phyloP scores from a whole-genome alignment of 1,139 yeast genomes.

The Kodamaea sp. region DNA sequence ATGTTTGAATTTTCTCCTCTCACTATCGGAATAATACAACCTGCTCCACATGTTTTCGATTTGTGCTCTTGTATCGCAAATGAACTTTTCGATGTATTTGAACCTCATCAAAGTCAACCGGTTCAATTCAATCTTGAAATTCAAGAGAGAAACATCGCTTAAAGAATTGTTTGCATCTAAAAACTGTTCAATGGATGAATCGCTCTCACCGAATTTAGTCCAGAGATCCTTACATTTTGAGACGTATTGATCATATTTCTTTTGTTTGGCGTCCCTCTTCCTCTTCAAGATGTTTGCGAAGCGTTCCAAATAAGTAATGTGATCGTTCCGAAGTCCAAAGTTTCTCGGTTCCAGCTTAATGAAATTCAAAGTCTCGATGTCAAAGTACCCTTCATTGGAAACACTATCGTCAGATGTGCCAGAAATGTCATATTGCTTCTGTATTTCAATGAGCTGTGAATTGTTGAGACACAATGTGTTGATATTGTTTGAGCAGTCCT shows the following conservation, averaged over 20 bases:
- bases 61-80: constrained; percentile 57
- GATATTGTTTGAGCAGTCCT: constrained; percentile 30
- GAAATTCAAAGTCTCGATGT: constrained; percentile 37
- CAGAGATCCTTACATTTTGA: constrained; percentile 48
- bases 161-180: constrained; percentile 33
- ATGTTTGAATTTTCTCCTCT: constrained; percentile 39
- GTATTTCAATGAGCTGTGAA: constrained; percentile 36
- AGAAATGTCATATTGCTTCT: constrained; percentile 26
- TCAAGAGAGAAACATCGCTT: constrained; percentile 39
- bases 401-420: constrained; percentile 17
- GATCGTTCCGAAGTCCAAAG: constrained; percentile 42
- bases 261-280: constrained; percentile 34
- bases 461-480: constrained; percentile 32
- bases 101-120: constrained; percentile 62
- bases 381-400: constrained; percentile 28
- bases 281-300: constrained; percentile 30
- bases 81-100: constrained; percentile 65
- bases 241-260: constrained; percentile 33
- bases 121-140: constrained; percentile 55
- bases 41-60: constrained; percentile 64
- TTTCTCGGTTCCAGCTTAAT: constrained; percentile 40
- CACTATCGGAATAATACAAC: constrained; percentile 55
- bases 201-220: constrained; percentile 48
- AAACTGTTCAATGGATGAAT: constrained; percentile 40
- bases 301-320: constrained; percentile 32